Evolutionary conservation across 2,329 filamentous ascomycete species (phyloP).

Genomic region (Fusarium bactridioides): DNA sequence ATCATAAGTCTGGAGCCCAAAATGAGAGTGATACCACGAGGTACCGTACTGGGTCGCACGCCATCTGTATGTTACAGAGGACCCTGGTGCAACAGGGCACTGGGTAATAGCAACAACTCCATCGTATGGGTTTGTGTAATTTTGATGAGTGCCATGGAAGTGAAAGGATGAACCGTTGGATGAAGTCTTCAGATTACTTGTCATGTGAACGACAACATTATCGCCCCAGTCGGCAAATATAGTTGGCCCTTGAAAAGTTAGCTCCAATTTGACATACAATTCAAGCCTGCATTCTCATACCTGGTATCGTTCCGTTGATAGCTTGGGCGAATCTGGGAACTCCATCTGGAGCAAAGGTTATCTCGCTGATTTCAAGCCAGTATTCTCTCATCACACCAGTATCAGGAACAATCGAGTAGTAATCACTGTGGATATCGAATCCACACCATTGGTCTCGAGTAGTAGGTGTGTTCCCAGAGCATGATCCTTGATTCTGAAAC

Average conservation of each 20-base stretch:
- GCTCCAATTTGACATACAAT: background rate
- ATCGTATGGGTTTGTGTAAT: slow-evolving; percentile 62
- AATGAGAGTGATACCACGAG: slow-evolving; percentile 70
- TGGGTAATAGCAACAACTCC: slow-evolving; percentile 62
- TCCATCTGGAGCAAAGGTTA: slow-evolving; percentile 56
- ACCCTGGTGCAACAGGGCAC: slow-evolving; percentile 61
- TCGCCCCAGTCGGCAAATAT: slow-evolving; percentile 63
- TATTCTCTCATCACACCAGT: slow-evolving; percentile 62
- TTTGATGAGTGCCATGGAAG: slow-evolving; percentile 69
- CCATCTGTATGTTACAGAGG: slow-evolving; percentile 65
- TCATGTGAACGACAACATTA: slow-evolving; percentile 59
- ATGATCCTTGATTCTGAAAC: slow-evolving; percentile 9
- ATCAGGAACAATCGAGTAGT: slow-evolving; percentile 50
- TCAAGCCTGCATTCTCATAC: background rate
- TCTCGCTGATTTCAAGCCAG: slow-evolving; percentile 53
- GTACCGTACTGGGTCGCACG: slow-evolving; percentile 63
- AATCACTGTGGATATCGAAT: slow-evolving; percentile 58
- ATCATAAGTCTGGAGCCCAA: slow-evolving; percentile 58
- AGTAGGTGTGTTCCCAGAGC: slow-evolving; percentile 43
- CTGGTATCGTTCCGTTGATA: slow-evolving; percentile 67
- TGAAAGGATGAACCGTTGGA: slow-evolving; percentile 68
- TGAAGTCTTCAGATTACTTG: slow-evolving; percentile 53
- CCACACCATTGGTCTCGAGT: slow-evolving; percentile 55
- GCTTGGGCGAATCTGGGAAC: slow-evolving; percentile 52
- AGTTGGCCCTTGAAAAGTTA: slow-evolving; percentile 52